phyloP scores from a whole-genome alignment of 129 eudicot genomes.

The Ambrosia artemisiifolia region DNA sequence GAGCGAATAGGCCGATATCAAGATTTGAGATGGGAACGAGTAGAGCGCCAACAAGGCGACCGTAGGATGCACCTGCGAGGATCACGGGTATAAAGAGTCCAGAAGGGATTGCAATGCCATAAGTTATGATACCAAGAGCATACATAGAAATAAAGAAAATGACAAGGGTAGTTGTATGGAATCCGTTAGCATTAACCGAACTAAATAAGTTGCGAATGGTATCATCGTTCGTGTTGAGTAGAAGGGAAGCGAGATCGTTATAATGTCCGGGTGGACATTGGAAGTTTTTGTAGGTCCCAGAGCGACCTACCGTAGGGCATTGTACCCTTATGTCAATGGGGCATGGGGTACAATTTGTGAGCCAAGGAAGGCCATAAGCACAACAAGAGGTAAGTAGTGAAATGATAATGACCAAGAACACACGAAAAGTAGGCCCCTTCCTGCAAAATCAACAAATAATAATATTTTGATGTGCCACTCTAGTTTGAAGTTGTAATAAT shows the following conservation, averaged over 20 bases:
- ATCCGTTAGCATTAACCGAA: slow-evolving; percentile 43
- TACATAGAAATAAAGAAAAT: slow-evolving; percentile 56
- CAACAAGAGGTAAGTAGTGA: slow-evolving; percentile 84
- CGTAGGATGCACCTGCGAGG: slow-evolving; percentile 87
- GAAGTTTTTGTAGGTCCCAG: slow-evolving; percentile 76
- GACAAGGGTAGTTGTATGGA: slow-evolving; percentile 54
- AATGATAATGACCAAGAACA: slow-evolving; percentile 54
- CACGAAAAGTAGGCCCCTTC: slow-evolving; percentile 68
- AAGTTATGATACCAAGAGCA: slow-evolving; percentile 77
- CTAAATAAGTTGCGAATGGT: slow-evolving; percentile 78
- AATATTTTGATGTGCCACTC: neutral
- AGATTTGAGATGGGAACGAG: slow-evolving; percentile 54
- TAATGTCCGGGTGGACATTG: slow-evolving; percentile 77
- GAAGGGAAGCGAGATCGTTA: slow-evolving; percentile 91
- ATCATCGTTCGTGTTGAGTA: slow-evolving; percentile 89
- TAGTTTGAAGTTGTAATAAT: neutral
- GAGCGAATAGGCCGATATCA: slow-evolving; percentile 71
- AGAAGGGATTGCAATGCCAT: slow-evolving; percentile 94
- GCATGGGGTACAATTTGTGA: slow-evolving; percentile 68
- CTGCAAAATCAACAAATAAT: slow-evolving; percentile 44
- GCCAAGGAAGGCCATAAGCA: slow-evolving; percentile 87
- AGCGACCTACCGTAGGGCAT: slow-evolving; percentile 71
- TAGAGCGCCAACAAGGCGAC: slow-evolving; percentile 74
- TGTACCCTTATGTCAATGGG: slow-evolving; percentile 40
- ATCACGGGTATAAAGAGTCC: slow-evolving; percentile 97